These are phyloP conservation scores for Pythium brassicae DNA, from an alignment of 352 stramenopile genomes.

Conservation along the genomic window DNA sequence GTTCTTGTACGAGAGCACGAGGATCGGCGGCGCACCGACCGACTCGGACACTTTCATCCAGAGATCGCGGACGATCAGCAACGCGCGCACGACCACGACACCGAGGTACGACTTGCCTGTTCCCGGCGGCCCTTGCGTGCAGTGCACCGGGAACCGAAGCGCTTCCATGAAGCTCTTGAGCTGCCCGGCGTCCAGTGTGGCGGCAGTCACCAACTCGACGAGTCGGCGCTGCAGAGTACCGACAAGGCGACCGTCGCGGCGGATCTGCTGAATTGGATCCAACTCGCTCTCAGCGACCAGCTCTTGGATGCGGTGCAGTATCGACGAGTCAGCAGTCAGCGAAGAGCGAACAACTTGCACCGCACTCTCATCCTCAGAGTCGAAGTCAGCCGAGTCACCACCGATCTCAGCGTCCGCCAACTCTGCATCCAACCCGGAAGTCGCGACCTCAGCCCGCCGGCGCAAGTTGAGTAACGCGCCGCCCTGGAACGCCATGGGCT, in stretches of 20 bases:
- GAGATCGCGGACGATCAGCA: slow-evolving; percentile 65
- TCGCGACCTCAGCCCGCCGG: slow-evolving; percentile 3
- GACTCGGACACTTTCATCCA: slow-evolving; percentile 68
- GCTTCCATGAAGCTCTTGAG: slow-evolving; percentile 72
- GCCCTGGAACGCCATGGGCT: slow-evolving; percentile 70
- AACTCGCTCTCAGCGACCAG: slow-evolving; percentile 59
- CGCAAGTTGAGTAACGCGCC: slow-evolving; percentile 70
- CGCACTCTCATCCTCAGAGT: slow-evolving; percentile 3
- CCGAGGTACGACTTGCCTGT: slow-evolving; percentile 90
- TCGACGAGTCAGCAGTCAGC: not conserved
- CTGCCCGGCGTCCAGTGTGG: slow-evolving; percentile 66
- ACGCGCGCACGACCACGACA: slow-evolving; percentile 73
- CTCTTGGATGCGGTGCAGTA: not conserved
- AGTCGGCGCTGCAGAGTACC: slow-evolving; percentile 31
- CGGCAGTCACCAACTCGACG: slow-evolving; percentile 30
- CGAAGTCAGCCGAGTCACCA: slow-evolving; percentile 5
- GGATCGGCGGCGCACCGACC: slow-evolving; percentile 66
- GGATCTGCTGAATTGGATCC: slow-evolving; percentile 78
- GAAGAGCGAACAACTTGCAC: not conserved
- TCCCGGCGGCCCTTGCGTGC: slow-evolving; percentile 84
- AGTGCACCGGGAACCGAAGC: slow-evolving; percentile 75
- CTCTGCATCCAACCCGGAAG: not conserved
- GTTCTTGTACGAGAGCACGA: slow-evolving; percentile 88
- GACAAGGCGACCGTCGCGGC: slow-evolving; percentile 41
- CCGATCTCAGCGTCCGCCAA: not conserved